Evolutionary conservation across 1,284 basidiomycete genomes (phyloP), one percentile per base, ranked within the genome.

Genomic region (Naganishia cerealis): DNA sequence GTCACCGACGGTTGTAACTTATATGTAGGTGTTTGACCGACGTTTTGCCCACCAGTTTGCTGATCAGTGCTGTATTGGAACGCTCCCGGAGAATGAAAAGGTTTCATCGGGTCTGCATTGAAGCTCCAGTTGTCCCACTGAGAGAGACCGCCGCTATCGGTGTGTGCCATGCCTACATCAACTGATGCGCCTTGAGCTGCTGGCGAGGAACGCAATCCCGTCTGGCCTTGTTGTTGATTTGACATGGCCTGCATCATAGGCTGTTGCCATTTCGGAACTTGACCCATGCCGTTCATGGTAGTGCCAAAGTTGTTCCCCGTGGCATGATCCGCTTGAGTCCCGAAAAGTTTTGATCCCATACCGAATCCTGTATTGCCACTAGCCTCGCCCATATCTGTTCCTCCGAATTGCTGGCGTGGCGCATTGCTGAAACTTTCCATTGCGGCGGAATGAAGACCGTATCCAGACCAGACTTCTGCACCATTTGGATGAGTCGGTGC

Each of bases 381-480:
- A 33, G 8, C 52, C 9, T 67, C 57, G 48, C 26, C 39, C 15
- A 16, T 10, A 26, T 46, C 38, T 13, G 24, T 24, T n/a, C 54
- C 50, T 8, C 40, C 57, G 43, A 61, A 59, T n/a, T 57, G 29
- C 42, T 62, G 59, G n/a, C 57, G 50, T 3, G 50, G 42, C 10
- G 21, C 56, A 24, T 57, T 68, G 50, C 66, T 70, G 13, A 56
- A 62, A 16, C 57, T n/a, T 63, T 66, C 68, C 52, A 43, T 66
- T 12, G 68, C 43, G 33, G 74, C 48, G 26, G 70, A 66, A 36
- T 68, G 71, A 13, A 72, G 70, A 10, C 67, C 67, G 65, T 75
- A 77, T 0, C 77, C 78, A 9, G 74, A 74, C 77, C 77, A 79
- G 13, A 76, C 78, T 65, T 79, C 77, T 48, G 76, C 76, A 12